These are phyloP conservation scores for Teratosphaeria epicoccoides DNA, from an alignment of 2,329 filamentous ascomycete genomes.

Conservation along the genomic window DNA sequence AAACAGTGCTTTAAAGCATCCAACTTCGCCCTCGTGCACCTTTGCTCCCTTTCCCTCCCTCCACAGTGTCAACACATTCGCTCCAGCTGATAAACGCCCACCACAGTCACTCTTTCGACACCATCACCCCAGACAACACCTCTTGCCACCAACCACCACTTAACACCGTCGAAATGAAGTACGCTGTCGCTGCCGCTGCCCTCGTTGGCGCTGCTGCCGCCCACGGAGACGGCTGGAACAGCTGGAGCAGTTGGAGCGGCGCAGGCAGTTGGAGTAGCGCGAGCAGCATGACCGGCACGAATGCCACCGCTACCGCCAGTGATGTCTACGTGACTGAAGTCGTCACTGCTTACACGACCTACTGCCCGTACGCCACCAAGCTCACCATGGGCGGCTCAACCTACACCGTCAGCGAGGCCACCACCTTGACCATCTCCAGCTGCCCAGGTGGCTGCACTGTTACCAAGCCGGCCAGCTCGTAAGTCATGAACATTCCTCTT, in stretches of 20 bases:
- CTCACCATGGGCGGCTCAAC: conserved; percentile 15
- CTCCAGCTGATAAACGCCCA: background rate
- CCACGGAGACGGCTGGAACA: too few relatives aligned
- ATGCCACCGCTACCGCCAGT: conserved; percentile 8
- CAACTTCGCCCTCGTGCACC: background rate
- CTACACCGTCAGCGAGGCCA: conserved; percentile 11
- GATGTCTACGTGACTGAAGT: conserved; percentile 14
- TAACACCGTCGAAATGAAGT: conserved; percentile 37
- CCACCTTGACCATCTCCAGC: conserved; percentile 18
- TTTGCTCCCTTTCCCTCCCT: background rate
- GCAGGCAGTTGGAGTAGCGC: background rate
- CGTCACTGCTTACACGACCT: conserved; percentile 25
- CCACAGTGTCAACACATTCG: background rate
- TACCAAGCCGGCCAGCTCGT: conserved; percentile 41
- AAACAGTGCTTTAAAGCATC: background rate
- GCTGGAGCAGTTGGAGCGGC: background rate
- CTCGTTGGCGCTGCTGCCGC: conserved; percentile 29
- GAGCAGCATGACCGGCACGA: conserved; percentile 24
- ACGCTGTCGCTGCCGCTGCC: conserved; percentile 28
- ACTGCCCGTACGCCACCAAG: conserved; percentile 21
- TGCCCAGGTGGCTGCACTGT: conserved; percentile 31
- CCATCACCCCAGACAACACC: background rate
- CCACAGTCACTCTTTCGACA: conserved; percentile 1
- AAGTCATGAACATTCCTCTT: conserved; percentile 31
- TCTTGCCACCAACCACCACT: conserved; percentile 7